Base-by-base conservation (phyloP, 225 moss, liverwort and hornwort genomes). In the Pseudoscleropodium purum region DNA sequence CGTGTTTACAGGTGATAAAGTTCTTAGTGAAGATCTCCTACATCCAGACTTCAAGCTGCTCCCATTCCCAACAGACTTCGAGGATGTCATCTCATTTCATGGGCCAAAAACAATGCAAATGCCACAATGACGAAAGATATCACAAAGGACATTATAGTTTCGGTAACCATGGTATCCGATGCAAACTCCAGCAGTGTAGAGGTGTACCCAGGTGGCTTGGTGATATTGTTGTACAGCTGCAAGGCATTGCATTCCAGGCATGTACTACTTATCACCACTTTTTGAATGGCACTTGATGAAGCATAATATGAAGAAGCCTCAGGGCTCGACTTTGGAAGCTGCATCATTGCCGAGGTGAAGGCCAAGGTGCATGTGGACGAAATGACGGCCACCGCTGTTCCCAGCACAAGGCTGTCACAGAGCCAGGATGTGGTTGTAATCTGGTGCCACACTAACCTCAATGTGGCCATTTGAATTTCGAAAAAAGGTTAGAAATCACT, bases 121-220 rank as follows among this genome's bases (percentile, higher is more conserved):
- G 94, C 92, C 39, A 96, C 95, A 80, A 96, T 95, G 86, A 96
- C 92, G 86, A 95, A 95, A 41, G 96, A 96, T 73, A 96, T 95
- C n/a, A 92, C 88, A 49, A 95, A 96, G 18, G 96, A 95, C 96
- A 96, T 96, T 83, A 95, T 82, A 3, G 95, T 93, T 91, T 96
- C 95, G 10, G 95, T 94, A 62, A 90, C n/a, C 85, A 92, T 87
- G 13, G 90, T 91, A 79, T 94, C 95, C 7, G 95, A 92, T 59
- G 94, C 92, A 54, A 95, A 94, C 75, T 94, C 95, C 52, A 95
- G 79, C 78, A 94, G 82, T 16, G 92, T 91, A 47, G 90, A 87
- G 62, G 88, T 84, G 85, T 95, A 89, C 86, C 94, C 89, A 73
- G 84, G 86, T 72, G 92, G 92, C 85, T 92, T 89, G 86, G 91